These are phyloP conservation scores for Crucihimalaya himalaica DNA, from an alignment of 345 rosid genomes.

Conservation along the genomic window DNA sequence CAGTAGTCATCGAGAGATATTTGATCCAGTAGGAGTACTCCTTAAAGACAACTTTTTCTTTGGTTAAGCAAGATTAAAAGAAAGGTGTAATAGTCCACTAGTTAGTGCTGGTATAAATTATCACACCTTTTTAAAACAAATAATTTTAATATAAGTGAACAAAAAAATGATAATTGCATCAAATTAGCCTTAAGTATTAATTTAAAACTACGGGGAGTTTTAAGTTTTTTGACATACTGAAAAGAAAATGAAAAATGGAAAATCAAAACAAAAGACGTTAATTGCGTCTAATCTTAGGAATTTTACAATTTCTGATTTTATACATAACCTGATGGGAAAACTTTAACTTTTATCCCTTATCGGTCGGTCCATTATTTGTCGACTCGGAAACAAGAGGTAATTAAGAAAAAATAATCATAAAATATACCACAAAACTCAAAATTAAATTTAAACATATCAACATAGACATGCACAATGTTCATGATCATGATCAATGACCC, in stretches of 20 bases:
- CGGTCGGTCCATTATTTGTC: slow-evolving; percentile 39
- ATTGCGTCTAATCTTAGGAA: slow-evolving; percentile 21
- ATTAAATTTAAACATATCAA: slow-evolving; percentile 27
- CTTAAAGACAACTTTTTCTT: not conserved
- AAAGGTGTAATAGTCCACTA: not conserved
- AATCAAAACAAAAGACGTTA: slow-evolving; percentile 9
- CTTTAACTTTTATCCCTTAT: slow-evolving; percentile 35
- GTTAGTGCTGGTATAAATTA: not conserved
- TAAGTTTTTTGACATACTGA: not conserved
- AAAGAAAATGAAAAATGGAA: not conserved
- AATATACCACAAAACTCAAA: slow-evolving; percentile 36
- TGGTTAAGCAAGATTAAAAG: not conserved
- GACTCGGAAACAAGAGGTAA: slow-evolving; percentile 29
- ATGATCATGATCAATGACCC: slow-evolving; percentile 46
- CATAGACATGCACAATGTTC: slow-evolving; percentile 19
- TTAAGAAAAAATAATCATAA: slow-evolving; percentile 24
- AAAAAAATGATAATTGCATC: not conserved
- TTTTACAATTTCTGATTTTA: slow-evolving; percentile 32
- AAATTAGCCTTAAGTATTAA: not conserved
- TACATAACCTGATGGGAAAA: slow-evolving; percentile 30
- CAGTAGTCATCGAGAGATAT: not conserved
- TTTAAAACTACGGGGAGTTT: not conserved
- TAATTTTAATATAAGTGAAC: not conserved
- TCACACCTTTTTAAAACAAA: not conserved
- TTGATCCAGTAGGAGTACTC: too few relatives aligned